Evolutionary conservation across 1,284 basidiomycete genomes (phyloP).

Genomic region (Mycena sp.): DNA sequence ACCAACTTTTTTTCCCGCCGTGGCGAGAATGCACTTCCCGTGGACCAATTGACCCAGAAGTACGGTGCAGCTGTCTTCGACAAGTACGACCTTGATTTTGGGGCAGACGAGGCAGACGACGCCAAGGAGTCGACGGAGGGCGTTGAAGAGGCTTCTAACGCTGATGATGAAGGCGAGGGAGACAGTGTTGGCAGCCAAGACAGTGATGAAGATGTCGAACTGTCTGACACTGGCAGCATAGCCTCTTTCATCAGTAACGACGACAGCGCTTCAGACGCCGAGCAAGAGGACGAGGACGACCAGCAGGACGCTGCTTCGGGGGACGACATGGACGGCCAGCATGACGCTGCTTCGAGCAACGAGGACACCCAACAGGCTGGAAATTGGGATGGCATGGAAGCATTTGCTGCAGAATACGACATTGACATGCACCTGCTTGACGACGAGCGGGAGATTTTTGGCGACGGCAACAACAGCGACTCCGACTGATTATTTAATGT

Average conservation of each 20-base stretch:
- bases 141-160: background rate
- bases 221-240: too few relatives aligned
- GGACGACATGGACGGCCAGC: too few relatives aligned
- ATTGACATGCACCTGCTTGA: background rate
- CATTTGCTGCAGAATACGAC: background rate
- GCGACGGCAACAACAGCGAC: background rate
- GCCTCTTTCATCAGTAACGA: background rate
- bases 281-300: background rate
- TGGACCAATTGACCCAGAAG: background rate
- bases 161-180: too few relatives aligned
- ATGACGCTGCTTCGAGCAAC: too few relatives aligned
- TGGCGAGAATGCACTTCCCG: background rate
- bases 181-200: too few relatives aligned
- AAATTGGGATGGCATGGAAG: background rate
- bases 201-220: too few relatives aligned
- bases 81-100: constrained; percentile 1
- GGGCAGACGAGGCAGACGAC: background rate
- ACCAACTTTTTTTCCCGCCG: background rate
- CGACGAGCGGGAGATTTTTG: background rate
- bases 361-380: background rate
- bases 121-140: background rate
- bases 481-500: background rate
- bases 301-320: background rate
- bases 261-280: background rate
- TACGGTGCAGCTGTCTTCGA: background rate